Base-by-base conservation (phyloP, 2,329 filamentous ascomycete species). In the Aspergillus sp. region DNA sequence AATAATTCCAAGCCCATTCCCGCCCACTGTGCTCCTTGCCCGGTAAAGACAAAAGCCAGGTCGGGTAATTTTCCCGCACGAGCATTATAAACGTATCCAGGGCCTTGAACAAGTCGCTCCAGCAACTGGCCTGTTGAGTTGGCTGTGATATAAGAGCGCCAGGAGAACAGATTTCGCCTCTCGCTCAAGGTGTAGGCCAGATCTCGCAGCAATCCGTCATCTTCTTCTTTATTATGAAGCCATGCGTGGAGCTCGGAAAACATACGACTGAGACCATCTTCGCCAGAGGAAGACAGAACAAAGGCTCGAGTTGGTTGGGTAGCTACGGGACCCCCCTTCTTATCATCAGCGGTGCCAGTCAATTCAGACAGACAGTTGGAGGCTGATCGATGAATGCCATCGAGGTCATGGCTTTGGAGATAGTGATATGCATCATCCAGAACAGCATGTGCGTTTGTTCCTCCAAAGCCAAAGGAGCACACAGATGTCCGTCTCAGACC, bases 401-500 rank as follows among this genome's bases (percentile, higher is more conserved):
- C 19, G 5, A 34, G n/a, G 19, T 13, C n/a, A 8, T 34, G 33
- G 33, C n/a, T 3, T 13, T 34, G 33, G 33, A 34, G 19, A 34
- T 34, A 34, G n/a, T 34, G 33, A 7, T 34, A 34, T 13, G n/a
- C 36, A 31, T 28, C 38, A 33, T 52, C 49, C 26, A 61, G 46
- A 19, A 63, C 50, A 0, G 48, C 54, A 38, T 64, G 60, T 2
- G 56, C 56, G 39, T 64, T 64, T 1, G 60, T 50, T 7, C 60
- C 61, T 27, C 57, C 59, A 33, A 58, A 57, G 0, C 60, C 62
- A 36, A 57, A 61, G 11, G 47, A 54, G 42, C 62, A 62, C 7
- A 64, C 46, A 19, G 53, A 57, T 7, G 51, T 46, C 11, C 59
- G 40, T 27, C 50, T 46, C 7, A 38, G 38, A n/a, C 41, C 42